phyloP scores from a whole-genome alignment of 495 filamentous ascomycete species.

The Tuber brumale region DNA sequence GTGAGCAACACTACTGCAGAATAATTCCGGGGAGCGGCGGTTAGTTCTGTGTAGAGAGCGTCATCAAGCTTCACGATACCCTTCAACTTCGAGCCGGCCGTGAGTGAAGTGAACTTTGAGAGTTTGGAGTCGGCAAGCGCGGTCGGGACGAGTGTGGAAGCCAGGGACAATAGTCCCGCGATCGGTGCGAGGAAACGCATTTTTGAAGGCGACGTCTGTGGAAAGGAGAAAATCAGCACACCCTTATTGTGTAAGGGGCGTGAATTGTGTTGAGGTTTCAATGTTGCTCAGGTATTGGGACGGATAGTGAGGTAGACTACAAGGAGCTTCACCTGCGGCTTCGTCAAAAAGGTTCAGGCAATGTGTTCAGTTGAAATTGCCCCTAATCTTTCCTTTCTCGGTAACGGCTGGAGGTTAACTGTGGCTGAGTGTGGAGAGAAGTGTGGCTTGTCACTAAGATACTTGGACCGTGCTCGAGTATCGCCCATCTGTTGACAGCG shows the following conservation, averaged over 20 bases:
- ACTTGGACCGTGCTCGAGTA: neutral
- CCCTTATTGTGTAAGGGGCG: neutral
- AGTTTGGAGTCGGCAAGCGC: conserved; percentile 48
- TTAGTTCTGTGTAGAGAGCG: conserved; percentile 65
- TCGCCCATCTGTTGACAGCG: neutral
- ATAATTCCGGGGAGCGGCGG: conserved; percentile 72
- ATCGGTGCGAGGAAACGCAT: conserved; percentile 45
- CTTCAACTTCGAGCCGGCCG: conserved; percentile 58
- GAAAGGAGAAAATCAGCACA: neutral
- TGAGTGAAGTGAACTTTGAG: conserved; percentile 60
- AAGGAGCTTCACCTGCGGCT: neutral
- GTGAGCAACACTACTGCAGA: conserved; percentile 77
- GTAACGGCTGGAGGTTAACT: neutral
- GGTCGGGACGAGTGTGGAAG: conserved; percentile 50
- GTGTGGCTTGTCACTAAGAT: neutral
- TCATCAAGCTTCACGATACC: conserved; percentile 71
- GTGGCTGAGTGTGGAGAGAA: neutral
- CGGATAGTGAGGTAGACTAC: neutral
- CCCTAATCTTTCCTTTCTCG: neutral
- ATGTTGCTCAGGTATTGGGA: neutral
- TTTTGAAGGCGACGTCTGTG: neutral
- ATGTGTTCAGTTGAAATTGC: conserved; percentile 2
- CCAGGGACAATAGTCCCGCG: conserved; percentile 53
- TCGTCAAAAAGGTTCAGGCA: neutral
- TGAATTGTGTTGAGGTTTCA: neutral